Conservation (phyloP, 1,284 basidiomycete genomes). For the Ganoderma multipileum region DNA sequence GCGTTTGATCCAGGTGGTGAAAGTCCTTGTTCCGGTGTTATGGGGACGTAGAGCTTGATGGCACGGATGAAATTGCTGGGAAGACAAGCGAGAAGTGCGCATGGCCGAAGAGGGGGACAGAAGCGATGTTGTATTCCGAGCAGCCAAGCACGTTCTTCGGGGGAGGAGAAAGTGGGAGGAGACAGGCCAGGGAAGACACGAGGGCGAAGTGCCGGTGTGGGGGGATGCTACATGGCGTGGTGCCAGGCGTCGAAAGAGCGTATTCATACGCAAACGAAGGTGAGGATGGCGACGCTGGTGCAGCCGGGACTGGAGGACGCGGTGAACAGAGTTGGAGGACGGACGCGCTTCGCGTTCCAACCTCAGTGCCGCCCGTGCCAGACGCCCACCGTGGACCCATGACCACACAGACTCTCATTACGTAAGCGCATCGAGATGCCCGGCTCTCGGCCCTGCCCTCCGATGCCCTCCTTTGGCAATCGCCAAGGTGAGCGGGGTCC, state of each 20-base stretch:
- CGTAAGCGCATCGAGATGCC: conserved; percentile 20
- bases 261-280: conserved; percentile 55
- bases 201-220: conserved; percentile 23
- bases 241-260: conserved; percentile 42
- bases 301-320: conserved; percentile 9
- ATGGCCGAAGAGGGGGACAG: background rate
- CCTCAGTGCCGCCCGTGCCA: background rate
- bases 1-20: conserved; percentile 30
- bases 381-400: conserved; percentile 20
- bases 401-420: conserved; percentile 18
- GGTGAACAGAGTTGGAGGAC: background rate
- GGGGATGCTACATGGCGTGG: conserved; percentile 53
- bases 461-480: background rate
- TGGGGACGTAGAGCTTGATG: background rate
- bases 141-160: conserved; percentile 29
- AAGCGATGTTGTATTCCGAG: conserved; percentile 12
- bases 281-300: conserved; percentile 22
- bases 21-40: conserved; percentile 5
- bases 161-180: conserved; percentile 16
- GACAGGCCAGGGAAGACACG: conserved; percentile 15
- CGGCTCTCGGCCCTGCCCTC: background rate
- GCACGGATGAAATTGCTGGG: conserved; percentile 1
- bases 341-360: conserved; percentile 6
- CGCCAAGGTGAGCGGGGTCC: background rate
- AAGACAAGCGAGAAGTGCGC: conserved; percentile 38